These are phyloP conservation scores for Annulohypoxylon bovei DNA, from an alignment of 495 filamentous ascomycete genomes.

Conservation along the genomic window DNA sequence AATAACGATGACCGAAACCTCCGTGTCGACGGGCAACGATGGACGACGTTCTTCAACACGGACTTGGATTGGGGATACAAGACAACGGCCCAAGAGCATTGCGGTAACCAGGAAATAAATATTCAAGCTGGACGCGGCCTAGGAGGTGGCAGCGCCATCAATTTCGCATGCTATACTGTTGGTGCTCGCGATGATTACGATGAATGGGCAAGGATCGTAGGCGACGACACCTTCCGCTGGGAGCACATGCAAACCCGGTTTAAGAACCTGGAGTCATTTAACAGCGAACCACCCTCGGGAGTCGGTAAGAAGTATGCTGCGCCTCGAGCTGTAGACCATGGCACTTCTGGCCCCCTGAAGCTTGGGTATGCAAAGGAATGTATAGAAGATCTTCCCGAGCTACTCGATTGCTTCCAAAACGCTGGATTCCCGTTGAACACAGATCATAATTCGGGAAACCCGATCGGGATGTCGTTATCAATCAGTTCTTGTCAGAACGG, in stretches of 20 bases:
- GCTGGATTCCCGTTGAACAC: constrained; percentile 59
- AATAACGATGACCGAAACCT: constrained; percentile 56
- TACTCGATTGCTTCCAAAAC: constrained; percentile 53
- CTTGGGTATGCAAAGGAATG: constrained; percentile 61
- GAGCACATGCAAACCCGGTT: constrained; percentile 56
- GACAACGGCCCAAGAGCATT: constrained; percentile 62
- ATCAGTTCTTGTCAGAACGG: constrained; percentile 60
- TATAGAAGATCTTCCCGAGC: constrained; percentile 56
- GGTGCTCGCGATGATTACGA: constrained; percentile 70
- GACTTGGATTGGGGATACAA: constrained; percentile 68
- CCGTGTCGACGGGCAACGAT: constrained; percentile 63
- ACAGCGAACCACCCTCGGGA: constrained; percentile 47
- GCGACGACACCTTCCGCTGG: constrained; percentile 61
- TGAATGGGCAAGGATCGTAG: constrained; percentile 54
- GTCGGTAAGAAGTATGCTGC: constrained; percentile 49
- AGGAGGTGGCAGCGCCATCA: constrained; percentile 69
- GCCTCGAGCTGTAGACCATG: constrained; percentile 55
- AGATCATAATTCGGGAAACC: constrained; percentile 69
- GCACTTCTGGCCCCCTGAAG: constrained; percentile 56
- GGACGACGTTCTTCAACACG: constrained; percentile 56
- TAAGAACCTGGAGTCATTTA: constrained; percentile 64
- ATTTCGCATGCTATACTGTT: constrained; percentile 66
- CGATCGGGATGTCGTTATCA: constrained; percentile 62
- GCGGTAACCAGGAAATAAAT: constrained; percentile 59
- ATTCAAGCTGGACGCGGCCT: constrained; percentile 67